phyloP scores from a whole-genome alignment of 176 grass and related monocot species.

The Neostapfia colusana region DNA sequence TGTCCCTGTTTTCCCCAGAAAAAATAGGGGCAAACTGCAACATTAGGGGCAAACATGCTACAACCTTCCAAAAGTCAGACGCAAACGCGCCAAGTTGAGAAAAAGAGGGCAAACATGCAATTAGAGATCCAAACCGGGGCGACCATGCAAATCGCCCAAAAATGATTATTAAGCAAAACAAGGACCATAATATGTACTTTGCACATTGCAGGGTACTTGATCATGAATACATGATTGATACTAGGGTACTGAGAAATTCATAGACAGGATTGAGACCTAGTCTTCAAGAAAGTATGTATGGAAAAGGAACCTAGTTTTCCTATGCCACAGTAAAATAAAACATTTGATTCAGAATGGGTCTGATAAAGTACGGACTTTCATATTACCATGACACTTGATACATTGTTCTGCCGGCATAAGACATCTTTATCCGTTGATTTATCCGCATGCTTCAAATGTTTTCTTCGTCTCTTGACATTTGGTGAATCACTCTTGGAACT shows the following conservation, averaged over 20 bases:
- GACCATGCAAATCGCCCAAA: no score
- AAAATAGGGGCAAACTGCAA: no score
- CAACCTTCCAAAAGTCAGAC: no score
- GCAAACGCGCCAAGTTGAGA: no score
- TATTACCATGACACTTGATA: constrained; percentile 46
- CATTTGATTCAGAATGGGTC: neutral
- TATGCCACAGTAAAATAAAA: constrained; percentile 1
- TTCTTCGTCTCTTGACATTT: constrained; percentile 44
- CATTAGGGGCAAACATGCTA: no score
- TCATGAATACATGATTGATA: neutral
- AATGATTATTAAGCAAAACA: neutral
- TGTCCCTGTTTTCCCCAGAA: no score
- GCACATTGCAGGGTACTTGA: neutral
- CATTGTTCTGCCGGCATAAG: constrained; percentile 31
- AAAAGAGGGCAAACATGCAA: no score
- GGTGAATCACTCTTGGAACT: constrained; percentile 35
- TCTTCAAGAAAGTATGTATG: neutral
- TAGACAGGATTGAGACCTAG: constrained; percentile 25
- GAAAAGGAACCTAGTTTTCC: neutral
- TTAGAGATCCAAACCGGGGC: no score
- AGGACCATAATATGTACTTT: neutral
- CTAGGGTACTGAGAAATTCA: neutral
- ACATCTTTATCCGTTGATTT: constrained; percentile 43
- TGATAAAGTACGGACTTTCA: constrained; percentile 1
- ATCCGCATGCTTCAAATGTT: constrained; percentile 36